Base-by-base conservation (phyloP, 2,329 filamentous ascomycete species). In the Colletotrichum coccodes region DNA sequence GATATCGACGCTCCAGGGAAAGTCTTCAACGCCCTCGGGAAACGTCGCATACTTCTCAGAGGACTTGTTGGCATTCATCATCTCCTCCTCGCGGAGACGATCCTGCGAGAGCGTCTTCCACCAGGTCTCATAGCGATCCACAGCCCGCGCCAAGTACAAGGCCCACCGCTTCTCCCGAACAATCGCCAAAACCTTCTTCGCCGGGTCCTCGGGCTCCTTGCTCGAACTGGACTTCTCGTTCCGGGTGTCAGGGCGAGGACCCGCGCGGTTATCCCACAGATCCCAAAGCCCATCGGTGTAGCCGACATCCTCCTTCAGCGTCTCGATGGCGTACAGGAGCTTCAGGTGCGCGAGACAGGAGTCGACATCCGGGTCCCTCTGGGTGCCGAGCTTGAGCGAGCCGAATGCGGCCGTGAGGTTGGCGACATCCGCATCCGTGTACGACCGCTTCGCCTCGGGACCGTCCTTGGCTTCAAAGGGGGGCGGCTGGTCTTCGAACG, bases 131-230 rank as follows among this genome's bases (percentile, higher is more conserved):
- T 93, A 95, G 7, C 92, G 85, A 56, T 91, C 87, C 0, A 89
- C 91, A 1, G 92, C 92, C 56, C 90, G 85, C 1, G 89, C 85
- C 6, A 94, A 85, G 75, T 89, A 94, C 11, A 94, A 76, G 0
- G 87, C 87, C 92, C 92, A 94, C 75, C 92, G 83, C 81, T 94
- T 94, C 80, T 94, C 92, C 16, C 89, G 84, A 34, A 93, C 80
- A 57, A 83, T 82, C 60, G 86, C 85, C 16, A 89, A 79, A 9
- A 60, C 7, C 2, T 76, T 76, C n/a, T 81, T 74, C 1, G 80
- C 77, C 8, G 80, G 76, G n/a, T 77, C 73, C 18, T 75, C 73
- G 9, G 75, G 1, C 7, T 50, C 74, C 57, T 73, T 73, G 14
- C 80, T 69, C 6, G 68, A 73, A 3, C 38, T 44, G 11, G 32